phyloP scores from a whole-genome alignment of 2,329 filamentous ascomycete species.

The Arthrobotrys megalospora region DNA sequence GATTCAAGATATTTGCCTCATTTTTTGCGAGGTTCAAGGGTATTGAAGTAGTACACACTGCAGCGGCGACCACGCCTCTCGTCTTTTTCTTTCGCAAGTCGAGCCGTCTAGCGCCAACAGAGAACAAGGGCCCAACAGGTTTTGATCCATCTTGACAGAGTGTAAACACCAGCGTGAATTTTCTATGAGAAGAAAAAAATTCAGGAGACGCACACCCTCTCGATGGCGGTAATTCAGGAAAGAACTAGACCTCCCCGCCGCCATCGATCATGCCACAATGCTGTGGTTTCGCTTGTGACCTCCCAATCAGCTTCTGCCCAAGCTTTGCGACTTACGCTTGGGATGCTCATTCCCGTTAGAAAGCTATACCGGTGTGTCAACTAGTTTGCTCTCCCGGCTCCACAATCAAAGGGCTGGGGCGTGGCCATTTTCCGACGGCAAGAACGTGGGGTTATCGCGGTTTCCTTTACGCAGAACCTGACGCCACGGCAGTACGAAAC shows the following conservation, averaged over 20 bases:
- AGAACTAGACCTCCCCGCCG: not conserved
- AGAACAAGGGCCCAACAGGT: not conserved
- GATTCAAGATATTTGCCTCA: slow-evolving; percentile 22
- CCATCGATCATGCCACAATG: slow-evolving; percentile 18
- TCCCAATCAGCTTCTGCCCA: slow-evolving; percentile 22
- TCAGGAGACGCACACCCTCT: not conserved
- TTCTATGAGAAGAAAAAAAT: not conserved
- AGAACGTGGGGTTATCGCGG: slow-evolving; percentile 7
- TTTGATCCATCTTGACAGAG: not conserved
- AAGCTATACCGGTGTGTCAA: not conserved
- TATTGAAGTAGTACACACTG: not conserved
- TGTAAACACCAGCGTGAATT: not conserved
- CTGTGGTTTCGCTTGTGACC: slow-evolving; percentile 17
- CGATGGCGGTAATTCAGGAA: not conserved
- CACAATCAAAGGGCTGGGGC: not conserved
- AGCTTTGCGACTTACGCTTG: slow-evolving; percentile 28
- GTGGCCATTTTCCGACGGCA: not conserved
- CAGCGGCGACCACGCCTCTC: slow-evolving; percentile 26
- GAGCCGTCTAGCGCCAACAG: slow-evolving; percentile 33
- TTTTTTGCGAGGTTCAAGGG: slow-evolving; percentile 21
- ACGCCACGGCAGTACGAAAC: not conserved
- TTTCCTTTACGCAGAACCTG: slow-evolving; percentile 2
- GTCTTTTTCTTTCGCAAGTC: slow-evolving; percentile 3
- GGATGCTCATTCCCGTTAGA: slow-evolving; percentile 12
- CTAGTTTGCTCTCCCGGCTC: not conserved